Evolutionary conservation across 371 early-diverging fungal species (phyloP).

Genomic region (Smittium mucronatum): DNA sequence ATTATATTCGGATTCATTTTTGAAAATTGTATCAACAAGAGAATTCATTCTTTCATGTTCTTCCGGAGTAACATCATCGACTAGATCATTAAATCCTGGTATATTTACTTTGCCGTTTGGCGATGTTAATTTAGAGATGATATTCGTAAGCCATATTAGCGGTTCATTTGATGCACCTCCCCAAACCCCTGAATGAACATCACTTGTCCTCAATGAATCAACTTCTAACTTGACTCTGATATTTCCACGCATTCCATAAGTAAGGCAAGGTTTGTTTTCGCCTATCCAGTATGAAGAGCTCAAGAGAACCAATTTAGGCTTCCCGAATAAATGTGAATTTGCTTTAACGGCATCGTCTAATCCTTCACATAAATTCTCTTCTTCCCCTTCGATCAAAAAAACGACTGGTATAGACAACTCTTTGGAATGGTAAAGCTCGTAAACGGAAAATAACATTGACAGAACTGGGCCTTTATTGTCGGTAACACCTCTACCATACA

Average conservation of each 20-base stretch:
- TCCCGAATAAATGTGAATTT: conserved; percentile 40
- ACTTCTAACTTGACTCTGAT: conserved; percentile 55
- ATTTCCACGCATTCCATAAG: conserved; percentile 59
- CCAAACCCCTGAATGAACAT: conserved; percentile 72
- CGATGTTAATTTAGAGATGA: conserved; percentile 42
- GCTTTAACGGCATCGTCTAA: conserved; percentile 44
- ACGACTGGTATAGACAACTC: conserved; percentile 52
- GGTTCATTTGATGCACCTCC: conserved; percentile 76
- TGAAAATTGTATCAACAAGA: conserved; percentile 20
- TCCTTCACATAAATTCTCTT: conserved; percentile 63
- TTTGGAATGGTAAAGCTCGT: conserved; percentile 49
- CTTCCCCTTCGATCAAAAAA: conserved; percentile 74
- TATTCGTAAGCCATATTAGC: conserved; percentile 53
- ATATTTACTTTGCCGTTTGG: conserved; percentile 45
- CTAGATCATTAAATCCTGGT: conserved; percentile 42
- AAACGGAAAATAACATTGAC: conserved; percentile 60
- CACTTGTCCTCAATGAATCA: conserved; percentile 39
- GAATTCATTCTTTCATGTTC: conserved; percentile 22
- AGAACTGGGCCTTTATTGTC: conserved; percentile 77
- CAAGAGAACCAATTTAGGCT: conserved; percentile 55
- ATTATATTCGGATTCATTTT: conserved; percentile 9
- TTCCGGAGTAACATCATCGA: conserved; percentile 17
- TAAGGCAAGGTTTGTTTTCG: conserved; percentile 50
- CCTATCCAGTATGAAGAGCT: conserved; percentile 60
- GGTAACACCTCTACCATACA: conserved; percentile 68